Conservation (phyloP, 257 asterid species). For the Ilex aquifolium region DNA sequence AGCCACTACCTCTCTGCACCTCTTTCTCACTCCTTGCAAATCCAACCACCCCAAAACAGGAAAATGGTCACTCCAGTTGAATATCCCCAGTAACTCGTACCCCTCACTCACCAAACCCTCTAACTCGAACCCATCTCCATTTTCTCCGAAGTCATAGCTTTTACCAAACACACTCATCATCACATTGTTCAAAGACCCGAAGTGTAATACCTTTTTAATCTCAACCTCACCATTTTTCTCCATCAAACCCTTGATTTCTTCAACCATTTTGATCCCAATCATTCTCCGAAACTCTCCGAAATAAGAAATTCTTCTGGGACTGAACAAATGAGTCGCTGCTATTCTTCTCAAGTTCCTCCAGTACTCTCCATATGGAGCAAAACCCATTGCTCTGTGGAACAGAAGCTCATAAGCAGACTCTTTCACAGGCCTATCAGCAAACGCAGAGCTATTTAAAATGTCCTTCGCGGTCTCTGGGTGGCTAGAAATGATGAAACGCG, state of each 20-base stretch:
- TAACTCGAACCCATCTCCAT: slow-evolving; percentile 27
- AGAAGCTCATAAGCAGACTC: slow-evolving; percentile 64
- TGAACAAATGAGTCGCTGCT: slow-evolving; percentile 58
- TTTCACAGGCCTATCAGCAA: slow-evolving; percentile 77
- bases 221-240: slow-evolving; percentile 23
- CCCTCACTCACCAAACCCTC: slow-evolving; percentile 66
- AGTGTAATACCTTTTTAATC: slow-evolving; percentile 45
- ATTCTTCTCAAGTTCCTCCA: slow-evolving; percentile 68
- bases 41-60: slow-evolving; percentile 63
- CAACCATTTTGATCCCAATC: slow-evolving; percentile 48
- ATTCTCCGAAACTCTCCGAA: slow-evolving; percentile 33
- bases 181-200: slow-evolving; percentile 63
- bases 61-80: slow-evolving; percentile 83
- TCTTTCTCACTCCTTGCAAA: slow-evolving; percentile 59
- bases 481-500: slow-evolving; percentile 64
- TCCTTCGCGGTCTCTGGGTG: slow-evolving; percentile 56
- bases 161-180: slow-evolving; percentile 73
- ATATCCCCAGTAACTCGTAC: slow-evolving; percentile 52
- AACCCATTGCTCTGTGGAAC: slow-evolving; percentile 80
- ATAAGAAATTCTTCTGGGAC: slow-evolving; percentile 43
- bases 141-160: slow-evolving; percentile 29
- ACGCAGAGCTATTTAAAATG: slow-evolving; percentile 58
- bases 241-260: slow-evolving; percentile 28
- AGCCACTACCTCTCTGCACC: slow-evolving; percentile 42
- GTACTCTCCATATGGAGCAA: slow-evolving; percentile 76